phyloP scores from a whole-genome alignment of 2,329 filamentous ascomycete genomes.

The Hymenoscyphus fructigenus region DNA sequence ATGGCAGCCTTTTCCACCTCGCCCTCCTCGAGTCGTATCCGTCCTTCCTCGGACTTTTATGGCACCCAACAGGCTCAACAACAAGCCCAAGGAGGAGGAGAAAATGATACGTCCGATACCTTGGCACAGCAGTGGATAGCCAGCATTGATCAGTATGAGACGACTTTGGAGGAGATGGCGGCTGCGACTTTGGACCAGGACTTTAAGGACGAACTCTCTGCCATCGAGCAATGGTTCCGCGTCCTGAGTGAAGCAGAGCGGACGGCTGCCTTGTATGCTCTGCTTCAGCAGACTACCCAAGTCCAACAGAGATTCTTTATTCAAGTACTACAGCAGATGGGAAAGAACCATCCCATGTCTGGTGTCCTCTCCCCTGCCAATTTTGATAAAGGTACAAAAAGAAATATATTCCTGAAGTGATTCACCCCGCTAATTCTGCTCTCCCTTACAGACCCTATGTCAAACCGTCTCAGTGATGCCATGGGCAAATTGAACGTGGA shows the following conservation, averaged over 20 bases:
- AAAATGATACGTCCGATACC: slow-evolving; percentile 83
- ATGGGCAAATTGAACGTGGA: slow-evolving; percentile 95
- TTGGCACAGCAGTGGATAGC: slow-evolving; percentile 98
- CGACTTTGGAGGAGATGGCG: slow-evolving; percentile 98
- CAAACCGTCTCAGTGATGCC: slow-evolving; percentile 89
- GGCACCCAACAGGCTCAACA: slow-evolving; percentile 68
- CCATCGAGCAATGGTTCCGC: slow-evolving; percentile 99
- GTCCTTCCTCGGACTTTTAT: slow-evolving; percentile 93
- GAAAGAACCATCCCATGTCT: slow-evolving; percentile 96
- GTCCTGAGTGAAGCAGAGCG: slow-evolving; percentile 95
- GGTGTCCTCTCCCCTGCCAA: slow-evolving; percentile 91
- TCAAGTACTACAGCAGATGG: slow-evolving; percentile 98
- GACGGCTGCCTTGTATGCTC: slow-evolving; percentile 89
- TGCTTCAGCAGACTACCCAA: slow-evolving; percentile 97
- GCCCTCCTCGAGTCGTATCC: slow-evolving; percentile 74
- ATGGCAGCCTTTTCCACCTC: slow-evolving; percentile 79
- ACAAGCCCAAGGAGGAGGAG: slow-evolving; percentile 57
- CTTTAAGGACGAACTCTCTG: slow-evolving; percentile 98
- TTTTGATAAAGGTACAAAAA: slow-evolving; percentile 83
- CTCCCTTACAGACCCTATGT: slow-evolving; percentile 77
- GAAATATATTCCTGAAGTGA: not conserved
- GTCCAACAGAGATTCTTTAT: slow-evolving; percentile 99
- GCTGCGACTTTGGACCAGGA: slow-evolving; percentile 98
- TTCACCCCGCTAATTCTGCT: slow-evolving; percentile 13
- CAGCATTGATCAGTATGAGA: slow-evolving; percentile 98